Conservation (phyloP, 768 basidiomycete genomes). For the Candolleomyces aberdarensis region DNA sequence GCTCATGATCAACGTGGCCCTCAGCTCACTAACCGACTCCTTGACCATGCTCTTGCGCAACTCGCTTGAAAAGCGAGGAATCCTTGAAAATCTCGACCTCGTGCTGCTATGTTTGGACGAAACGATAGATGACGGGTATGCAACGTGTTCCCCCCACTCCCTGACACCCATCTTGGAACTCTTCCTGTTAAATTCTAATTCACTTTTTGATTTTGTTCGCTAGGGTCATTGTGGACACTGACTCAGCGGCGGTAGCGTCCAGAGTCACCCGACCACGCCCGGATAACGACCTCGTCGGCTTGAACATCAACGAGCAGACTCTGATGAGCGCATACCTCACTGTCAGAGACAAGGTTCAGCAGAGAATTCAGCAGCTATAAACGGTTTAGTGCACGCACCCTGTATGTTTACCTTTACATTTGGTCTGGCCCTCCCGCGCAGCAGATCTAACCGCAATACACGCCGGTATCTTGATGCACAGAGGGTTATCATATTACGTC, state of each 20-base stretch:
- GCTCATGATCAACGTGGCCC: slow-evolving; percentile 87
- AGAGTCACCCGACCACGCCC: slow-evolving; percentile 89
- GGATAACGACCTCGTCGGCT: slow-evolving; percentile 83
- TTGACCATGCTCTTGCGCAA: slow-evolving; percentile 83
- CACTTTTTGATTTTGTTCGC: not conserved
- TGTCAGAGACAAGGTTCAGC: slow-evolving; percentile 80
- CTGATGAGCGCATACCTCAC: slow-evolving; percentile 91
- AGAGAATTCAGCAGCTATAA: slow-evolving; percentile 77
- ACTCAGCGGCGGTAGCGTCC: slow-evolving; percentile 92
- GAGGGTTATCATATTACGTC: no score
- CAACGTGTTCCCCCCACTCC: not conserved
- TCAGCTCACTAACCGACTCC: slow-evolving; percentile 84
- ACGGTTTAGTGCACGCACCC: not conserved
- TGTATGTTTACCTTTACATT: not conserved
- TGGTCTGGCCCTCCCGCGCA: no score
- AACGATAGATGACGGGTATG: slow-evolving; percentile 95
- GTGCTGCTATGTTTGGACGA: slow-evolving; percentile 93
- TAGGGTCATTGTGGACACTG: slow-evolving; percentile 96
- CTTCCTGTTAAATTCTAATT: not conserved
- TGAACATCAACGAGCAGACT: slow-evolving; percentile 91
- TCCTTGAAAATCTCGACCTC: slow-evolving; percentile 92
- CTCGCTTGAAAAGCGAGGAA: slow-evolving; percentile 90
- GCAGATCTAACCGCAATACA: no score
- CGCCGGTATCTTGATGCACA: no score
- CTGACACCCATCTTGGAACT: not conserved